These are phyloP conservation scores for Kwoniella dendrophila DNA, from an alignment of 768 basidiomycete species.

Conservation along the genomic window DNA sequence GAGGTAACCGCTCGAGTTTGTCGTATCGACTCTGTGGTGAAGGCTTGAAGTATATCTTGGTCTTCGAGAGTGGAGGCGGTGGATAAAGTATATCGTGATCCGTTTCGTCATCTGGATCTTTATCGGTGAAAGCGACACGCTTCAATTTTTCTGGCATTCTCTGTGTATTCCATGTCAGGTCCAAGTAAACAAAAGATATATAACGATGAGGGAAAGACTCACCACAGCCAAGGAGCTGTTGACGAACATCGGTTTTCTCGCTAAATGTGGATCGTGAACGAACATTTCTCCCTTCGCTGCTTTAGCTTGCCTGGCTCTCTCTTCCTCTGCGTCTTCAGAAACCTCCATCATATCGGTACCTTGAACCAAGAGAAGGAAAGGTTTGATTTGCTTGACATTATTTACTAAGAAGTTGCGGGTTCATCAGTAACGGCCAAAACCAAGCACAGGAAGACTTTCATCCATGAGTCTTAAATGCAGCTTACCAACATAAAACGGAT, in stretches of 20 bases:
- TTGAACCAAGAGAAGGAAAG: conserved; percentile 39
- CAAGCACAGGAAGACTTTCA: no score
- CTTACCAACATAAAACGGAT: conserved; percentile 37
- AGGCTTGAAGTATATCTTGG: conserved; percentile 12
- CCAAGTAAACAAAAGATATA: background rate
- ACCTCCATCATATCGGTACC: conserved; percentile 12
- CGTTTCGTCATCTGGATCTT: conserved; percentile 21
- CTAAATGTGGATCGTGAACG: conserved; percentile 34
- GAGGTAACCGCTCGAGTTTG: conserved; percentile 61
- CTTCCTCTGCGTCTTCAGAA: background rate
- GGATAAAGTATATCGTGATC: conserved; percentile 23
- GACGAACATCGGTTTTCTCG: conserved; percentile 11
- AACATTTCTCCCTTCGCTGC: conserved; percentile 20
- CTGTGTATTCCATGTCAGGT: conserved; percentile 12
- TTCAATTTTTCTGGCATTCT: conserved; percentile 36
- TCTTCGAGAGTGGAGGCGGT: background rate
- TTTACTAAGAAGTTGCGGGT: conserved; percentile 8
- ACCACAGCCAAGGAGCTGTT: conserved; percentile 26
- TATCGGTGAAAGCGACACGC: conserved; percentile 23
- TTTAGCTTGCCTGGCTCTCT: background rate
- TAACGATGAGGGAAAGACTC: conserved; percentile 2
- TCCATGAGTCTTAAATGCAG: no score
- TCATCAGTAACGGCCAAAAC: no score
- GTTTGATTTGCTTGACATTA: conserved; percentile 44
- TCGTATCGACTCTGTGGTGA: conserved; percentile 15